These are phyloP conservation scores for Tolypocladium ovalisporum DNA, from an alignment of 2,329 filamentous ascomycete genomes.

Conservation along the genomic window DNA sequence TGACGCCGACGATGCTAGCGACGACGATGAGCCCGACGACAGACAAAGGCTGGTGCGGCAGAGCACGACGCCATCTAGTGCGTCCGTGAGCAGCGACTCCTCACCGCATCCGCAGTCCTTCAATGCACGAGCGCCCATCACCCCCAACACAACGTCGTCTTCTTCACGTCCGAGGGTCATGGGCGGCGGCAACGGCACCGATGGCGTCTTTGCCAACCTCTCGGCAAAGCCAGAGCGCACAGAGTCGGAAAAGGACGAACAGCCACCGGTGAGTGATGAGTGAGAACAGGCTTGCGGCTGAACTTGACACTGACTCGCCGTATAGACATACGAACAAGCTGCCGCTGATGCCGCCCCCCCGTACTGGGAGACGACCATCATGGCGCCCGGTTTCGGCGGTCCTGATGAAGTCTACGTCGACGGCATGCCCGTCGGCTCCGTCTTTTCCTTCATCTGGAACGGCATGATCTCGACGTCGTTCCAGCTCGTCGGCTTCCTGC, in stretches of 20 bases:
- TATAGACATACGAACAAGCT: slow-evolving; percentile 91
- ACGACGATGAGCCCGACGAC: slow-evolving; percentile 64
- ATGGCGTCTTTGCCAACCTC: slow-evolving; percentile 94
- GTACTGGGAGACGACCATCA: slow-evolving; percentile 98
- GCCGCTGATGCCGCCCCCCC: slow-evolving; percentile 91
- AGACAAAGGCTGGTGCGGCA: slow-evolving; percentile 76
- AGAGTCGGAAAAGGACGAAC: slow-evolving; percentile 72
- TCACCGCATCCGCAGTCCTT: neutral
- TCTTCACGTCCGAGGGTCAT: slow-evolving; percentile 42
- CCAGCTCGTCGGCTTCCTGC: slow-evolving; percentile 90
- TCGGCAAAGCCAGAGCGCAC: slow-evolving; percentile 79
- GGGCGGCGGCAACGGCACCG: slow-evolving; percentile 67
- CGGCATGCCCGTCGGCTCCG: slow-evolving; percentile 80
- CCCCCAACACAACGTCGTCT: slow-evolving; percentile 14
- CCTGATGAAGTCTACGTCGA: slow-evolving; percentile 95
- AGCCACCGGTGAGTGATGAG: slow-evolving; percentile 74
- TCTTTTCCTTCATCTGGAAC: slow-evolving; percentile 86
- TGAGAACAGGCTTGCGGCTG: neutral
- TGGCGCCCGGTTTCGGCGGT: slow-evolving; percentile 82
- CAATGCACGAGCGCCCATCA: neutral
- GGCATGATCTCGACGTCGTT: slow-evolving; percentile 97
- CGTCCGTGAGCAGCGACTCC: slow-evolving; percentile 4
- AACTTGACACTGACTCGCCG: slow-evolving; percentile 21
- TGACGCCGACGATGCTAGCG: slow-evolving; percentile 67
- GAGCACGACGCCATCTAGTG: slow-evolving; percentile 25